Base-by-base conservation (phyloP, 345 rosid genomes). In the Ceriops tagal region DNA sequence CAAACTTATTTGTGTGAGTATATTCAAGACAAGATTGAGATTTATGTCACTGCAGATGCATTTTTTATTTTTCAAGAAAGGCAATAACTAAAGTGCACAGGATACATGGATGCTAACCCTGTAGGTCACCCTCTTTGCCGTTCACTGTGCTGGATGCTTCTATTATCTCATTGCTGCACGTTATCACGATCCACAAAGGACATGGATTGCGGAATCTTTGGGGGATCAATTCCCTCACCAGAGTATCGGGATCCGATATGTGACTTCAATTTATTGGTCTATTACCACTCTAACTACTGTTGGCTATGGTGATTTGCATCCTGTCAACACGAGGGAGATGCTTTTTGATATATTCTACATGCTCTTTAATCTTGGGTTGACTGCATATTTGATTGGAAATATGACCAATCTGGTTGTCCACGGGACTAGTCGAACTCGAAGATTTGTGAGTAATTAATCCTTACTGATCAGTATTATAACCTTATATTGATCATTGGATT, bases 391-490 rank as follows among this genome's bases (percentile, higher is more conserved):
- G 83, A 95, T 92, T 32, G 99, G 98, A 57, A 95, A 95, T 81
- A 95, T 95, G 98, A 95, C 98, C 71, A 92, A 90, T 84, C 80
- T 95, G 82, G 97, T 92, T 67, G 99, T 95, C 74, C 99, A 92
- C 67, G 92, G 96, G 62, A 92, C 97, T 35, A 92, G 96, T 52
- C 88, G 96, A 67, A 95, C 99, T 49, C 82, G 99, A 82, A 79
- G 60, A 80, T 95, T 95, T 75, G 98, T 91, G 71, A 88, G 96
- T 80, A 27, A 31, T 43, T 46, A 13, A 4, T 30, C 19, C 30
- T 65, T 20, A 19, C 5, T 53, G 28, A 35, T 4, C 22, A 53
- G 15, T 19, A 61, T 56, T 63, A 28, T 70, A n/a, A 5, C 37
- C 18, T 56, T 39, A 37, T 3, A 56, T 2, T 56, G 59, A 21